These are phyloP conservation scores for Hortaea sp. DNA, from an alignment of 2,329 filamentous ascomycete genomes.

Conservation along the genomic window DNA sequence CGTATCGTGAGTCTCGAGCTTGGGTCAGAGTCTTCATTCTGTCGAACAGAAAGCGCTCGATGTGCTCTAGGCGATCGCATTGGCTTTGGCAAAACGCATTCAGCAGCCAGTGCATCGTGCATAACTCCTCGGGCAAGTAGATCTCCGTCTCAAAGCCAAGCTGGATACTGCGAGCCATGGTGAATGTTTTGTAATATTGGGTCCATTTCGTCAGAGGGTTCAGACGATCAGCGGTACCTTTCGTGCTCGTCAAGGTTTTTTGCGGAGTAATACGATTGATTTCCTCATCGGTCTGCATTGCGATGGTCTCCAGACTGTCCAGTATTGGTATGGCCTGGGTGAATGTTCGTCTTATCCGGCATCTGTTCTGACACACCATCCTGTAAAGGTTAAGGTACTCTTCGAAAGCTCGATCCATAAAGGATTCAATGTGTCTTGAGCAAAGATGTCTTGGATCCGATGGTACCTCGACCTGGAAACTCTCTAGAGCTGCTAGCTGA, in stretches of 20 bases:
- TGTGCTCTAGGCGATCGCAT: constrained; percentile 48
- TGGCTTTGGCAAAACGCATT: constrained; percentile 5
- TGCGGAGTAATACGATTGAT: constrained; percentile 4
- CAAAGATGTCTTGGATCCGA: constrained; percentile 66
- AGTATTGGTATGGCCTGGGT: constrained; percentile 75
- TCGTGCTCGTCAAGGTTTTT: neutral
- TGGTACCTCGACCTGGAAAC: constrained; percentile 65
- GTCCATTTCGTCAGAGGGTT: constrained; percentile 80
- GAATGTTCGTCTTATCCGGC: constrained; percentile 78
- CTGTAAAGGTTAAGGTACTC: constrained; percentile 77
- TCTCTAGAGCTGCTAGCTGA: constrained; percentile 58
- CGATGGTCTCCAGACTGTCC: constrained; percentile 73
- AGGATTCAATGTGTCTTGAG: constrained; percentile 62
- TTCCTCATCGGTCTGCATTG: constrained; percentile 24
- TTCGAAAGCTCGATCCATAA: constrained; percentile 42
- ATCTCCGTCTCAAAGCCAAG: constrained; percentile 90
- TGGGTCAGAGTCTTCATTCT: constrained; percentile 19
- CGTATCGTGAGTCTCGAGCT: constrained; percentile 16
- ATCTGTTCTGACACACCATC: constrained; percentile 80
- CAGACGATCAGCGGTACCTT: constrained; percentile 29
- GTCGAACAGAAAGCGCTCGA: constrained; percentile 52
- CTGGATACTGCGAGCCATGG: constrained; percentile 80
- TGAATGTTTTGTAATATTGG: constrained; percentile 78
- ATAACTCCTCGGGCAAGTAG: constrained; percentile 75
- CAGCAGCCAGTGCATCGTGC: constrained; percentile 70